These are phyloP conservation scores for Populus hybrid DNA, from an alignment of 441 rosid species.

Conservation along the genomic window DNA sequence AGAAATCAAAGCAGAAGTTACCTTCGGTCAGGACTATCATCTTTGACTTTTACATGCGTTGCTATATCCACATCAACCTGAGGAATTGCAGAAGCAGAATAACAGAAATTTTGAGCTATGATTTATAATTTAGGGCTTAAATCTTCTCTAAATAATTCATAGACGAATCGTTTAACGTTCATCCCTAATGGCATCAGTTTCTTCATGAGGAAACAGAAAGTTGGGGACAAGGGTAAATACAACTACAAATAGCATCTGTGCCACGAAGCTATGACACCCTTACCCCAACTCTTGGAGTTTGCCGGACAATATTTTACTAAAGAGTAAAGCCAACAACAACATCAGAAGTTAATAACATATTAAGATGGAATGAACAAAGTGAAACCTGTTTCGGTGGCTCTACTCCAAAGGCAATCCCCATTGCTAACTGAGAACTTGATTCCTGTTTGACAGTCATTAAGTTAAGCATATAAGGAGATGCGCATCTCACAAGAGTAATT, in stretches of 20 bases:
- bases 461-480: slow-evolving; percentile 11
- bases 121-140: not conserved
- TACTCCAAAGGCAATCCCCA: slow-evolving; percentile 91
- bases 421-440: slow-evolving; percentile 90
- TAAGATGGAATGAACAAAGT: not conserved
- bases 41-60: slow-evolving; percentile 56
- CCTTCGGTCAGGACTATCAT: slow-evolving; percentile 87
- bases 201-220: not conserved
- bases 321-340: not conserved
- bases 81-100: slow-evolving; percentile 15
- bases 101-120: slow-evolving; percentile 11
- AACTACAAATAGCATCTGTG: not conserved
- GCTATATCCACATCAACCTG: slow-evolving; percentile 98
- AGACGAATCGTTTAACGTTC: not conserved
- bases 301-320: not conserved
- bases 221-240: not conserved
- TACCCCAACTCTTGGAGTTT: too few relatives aligned
- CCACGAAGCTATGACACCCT: not conserved
- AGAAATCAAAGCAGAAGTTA: slow-evolving; percentile 26
- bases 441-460: slow-evolving; percentile 47
- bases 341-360: not conserved
- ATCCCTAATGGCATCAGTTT: slow-evolving; percentile 1
- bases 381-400: slow-evolving; percentile 70
- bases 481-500: not conserved
- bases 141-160: slow-evolving; percentile 5